Conservation (phyloP, 148 eudicot species). For the Dianthus caryophyllus region DNA sequence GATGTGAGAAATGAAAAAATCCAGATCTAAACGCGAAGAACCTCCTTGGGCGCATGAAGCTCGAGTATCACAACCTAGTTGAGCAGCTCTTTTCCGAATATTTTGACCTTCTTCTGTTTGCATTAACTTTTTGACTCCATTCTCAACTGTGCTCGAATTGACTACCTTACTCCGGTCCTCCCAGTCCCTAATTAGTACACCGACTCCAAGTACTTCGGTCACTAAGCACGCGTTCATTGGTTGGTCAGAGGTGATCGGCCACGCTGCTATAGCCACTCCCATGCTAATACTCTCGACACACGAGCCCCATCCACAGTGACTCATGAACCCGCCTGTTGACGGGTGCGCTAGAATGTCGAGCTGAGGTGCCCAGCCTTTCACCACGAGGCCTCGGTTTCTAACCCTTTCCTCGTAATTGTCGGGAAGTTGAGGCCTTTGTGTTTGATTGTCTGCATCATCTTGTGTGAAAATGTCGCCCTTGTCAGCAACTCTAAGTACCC, state of each 20-base stretch:
- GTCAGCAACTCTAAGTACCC: no score
- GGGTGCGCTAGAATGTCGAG: constrained; percentile 1
- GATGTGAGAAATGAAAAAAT: not conserved
- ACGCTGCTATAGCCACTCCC: no score
- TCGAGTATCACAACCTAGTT: no score
- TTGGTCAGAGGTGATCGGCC: no score
- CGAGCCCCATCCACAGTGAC: not conserved
- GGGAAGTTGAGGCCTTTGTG: not conserved
- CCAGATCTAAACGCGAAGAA: not conserved
- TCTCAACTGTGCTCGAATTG: not conserved
- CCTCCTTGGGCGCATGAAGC: not conserved
- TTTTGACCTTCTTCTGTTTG: no score
- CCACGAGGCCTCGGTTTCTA: not conserved
- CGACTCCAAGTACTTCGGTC: constrained; percentile 5
- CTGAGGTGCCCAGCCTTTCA: not conserved
- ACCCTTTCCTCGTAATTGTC: not conserved
- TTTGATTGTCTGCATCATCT: no score
- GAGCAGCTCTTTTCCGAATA: no score
- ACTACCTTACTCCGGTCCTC: not conserved
- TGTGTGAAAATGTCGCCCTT: no score
- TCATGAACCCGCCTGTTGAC: not conserved
- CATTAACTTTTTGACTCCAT: no score
- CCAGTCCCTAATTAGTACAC: not conserved
- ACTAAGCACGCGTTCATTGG: not conserved
- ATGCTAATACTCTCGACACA: no score